Conservation (phyloP, 768 basidiomycete genomes). For the Mycena crocata region DNA sequence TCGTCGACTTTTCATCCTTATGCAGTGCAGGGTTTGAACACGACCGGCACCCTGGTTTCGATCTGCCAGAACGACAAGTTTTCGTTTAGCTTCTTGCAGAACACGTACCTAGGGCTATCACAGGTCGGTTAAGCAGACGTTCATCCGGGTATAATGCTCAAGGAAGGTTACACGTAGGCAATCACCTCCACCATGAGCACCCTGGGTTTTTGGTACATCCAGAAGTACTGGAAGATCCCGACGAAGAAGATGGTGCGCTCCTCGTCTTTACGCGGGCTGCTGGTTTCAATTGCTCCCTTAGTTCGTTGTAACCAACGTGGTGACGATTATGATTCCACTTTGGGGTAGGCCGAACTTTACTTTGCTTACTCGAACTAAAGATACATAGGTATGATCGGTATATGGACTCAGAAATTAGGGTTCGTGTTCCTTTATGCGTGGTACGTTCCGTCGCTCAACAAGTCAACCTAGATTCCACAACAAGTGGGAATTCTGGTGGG, state of each 20-base stretch:
- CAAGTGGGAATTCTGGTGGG: constrained; percentile 88
- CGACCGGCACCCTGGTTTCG: constrained; percentile 77
- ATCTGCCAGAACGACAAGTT: constrained; percentile 89
- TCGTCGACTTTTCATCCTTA: not conserved
- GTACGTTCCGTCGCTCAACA: not conserved
- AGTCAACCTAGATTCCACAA: constrained; percentile 70
- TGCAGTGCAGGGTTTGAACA: constrained; percentile 74
- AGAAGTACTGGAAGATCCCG: constrained; percentile 79
- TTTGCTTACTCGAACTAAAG: not conserved
- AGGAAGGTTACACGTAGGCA: constrained; percentile 81
- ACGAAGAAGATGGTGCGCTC: constrained; percentile 82
- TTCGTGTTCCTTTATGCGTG: constrained; percentile 42
- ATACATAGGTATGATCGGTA: constrained; percentile 70
- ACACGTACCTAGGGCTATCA: constrained; percentile 46
- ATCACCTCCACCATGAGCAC: constrained; percentile 79
- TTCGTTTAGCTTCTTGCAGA: constrained; percentile 82
- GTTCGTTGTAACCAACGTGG: constrained; percentile 83
- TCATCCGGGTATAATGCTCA: constrained; percentile 45
- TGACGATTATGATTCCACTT: constrained; percentile 81
- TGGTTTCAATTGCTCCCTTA: constrained; percentile 39
- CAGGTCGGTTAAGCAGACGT: not conserved
- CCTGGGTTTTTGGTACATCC: constrained; percentile 87
- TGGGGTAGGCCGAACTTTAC: constrained; percentile 63
- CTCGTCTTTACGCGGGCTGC: not conserved
- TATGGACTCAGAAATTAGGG: constrained; percentile 84